Evolutionary conservation across 2,329 filamentous ascomycete genomes (phyloP), one percentile per base, ranked within the genome.

Genomic region (Botrytis squamosa): DNA sequence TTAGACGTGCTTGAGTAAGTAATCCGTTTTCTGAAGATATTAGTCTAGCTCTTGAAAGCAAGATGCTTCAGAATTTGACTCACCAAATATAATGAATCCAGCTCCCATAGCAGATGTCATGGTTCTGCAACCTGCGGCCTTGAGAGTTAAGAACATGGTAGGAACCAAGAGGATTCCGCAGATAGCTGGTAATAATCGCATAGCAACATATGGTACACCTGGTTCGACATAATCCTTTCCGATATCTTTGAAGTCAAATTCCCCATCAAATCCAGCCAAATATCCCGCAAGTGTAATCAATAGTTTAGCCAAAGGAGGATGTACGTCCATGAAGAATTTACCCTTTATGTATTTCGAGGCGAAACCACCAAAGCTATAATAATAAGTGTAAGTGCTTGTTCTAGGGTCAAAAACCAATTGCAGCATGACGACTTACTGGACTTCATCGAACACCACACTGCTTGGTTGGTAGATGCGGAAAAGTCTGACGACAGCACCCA

Each of bases 281-380:
- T 93, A 99, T 79, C 95, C 96, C 76, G 95, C 94, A 75, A 99
- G 89, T 70, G 96, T 97, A 80, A 99, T 95, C 78, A 99, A 90
- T 82, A 99, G 90, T 86, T 99, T 99, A 77, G 96, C 96, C 75
- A 99, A 88, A 64, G 96, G 96, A 46, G 96, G 96, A 82, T 99
- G 96, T n/a, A 99, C 96, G 82, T 99, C 96, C 96, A 99, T 99
- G 84, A 99, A 99, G 88, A 99, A 99, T 82, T 88, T 92, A 81
- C 96, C 96, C 87, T 99, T 98, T 88, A 99, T 98, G 84, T 99
- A 99, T 84, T 99, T 99, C 79, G 93, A 94, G 77, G 96, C 96
- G 82, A 99, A 99, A 67, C 96, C 96, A 83, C 96, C 96, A 83
- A 99, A 99, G 85, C 94, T 97, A 77, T 76, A 40, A 67, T 73